Evolutionary conservation across 2,329 filamentous ascomycete genomes (phyloP).

Genomic region (Mycosphaerella sp.): DNA sequence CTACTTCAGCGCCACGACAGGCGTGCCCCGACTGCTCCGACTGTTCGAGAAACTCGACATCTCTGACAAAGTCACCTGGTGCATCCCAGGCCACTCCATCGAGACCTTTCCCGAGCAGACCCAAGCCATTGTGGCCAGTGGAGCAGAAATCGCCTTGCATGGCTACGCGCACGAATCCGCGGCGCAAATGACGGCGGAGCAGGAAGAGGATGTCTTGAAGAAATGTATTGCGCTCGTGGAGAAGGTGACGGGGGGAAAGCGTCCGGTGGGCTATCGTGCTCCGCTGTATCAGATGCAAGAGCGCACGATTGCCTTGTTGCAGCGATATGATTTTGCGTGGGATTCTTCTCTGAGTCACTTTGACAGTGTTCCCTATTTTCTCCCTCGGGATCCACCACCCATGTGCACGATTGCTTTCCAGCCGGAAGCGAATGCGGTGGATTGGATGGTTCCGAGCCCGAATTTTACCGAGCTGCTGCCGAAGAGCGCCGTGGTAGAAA

Average conservation of each 20-base stretch:
- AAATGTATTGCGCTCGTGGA: conserved; percentile 45
- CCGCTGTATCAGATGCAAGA: conserved; percentile 48
- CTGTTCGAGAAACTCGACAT: conserved; percentile 49
- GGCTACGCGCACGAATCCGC: conserved; percentile 47
- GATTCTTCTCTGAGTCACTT: conserved; percentile 48
- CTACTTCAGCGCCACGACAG: conserved; percentile 52
- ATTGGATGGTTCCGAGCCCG: conserved; percentile 43
- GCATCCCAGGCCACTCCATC: conserved; percentile 53
- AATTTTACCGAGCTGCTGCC: conserved; percentile 28
- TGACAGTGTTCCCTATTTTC: conserved; percentile 46
- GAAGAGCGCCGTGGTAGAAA: conserved; percentile 38
- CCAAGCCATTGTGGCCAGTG: conserved; percentile 45
- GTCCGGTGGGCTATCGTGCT: conserved; percentile 46
- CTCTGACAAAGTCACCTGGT: conserved; percentile 52
- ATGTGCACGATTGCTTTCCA: conserved; percentile 40
- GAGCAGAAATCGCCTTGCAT: conserved; percentile 49
- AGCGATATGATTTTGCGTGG: conserved; percentile 47
- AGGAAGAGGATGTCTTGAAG: conserved; percentile 46
- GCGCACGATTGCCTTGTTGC: conserved; percentile 44
- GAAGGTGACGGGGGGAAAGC: conserved; percentile 38
- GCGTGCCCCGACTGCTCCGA: conserved; percentile 49
- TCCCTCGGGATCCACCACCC: conserved; percentile 37
- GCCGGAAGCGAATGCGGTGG: conserved; percentile 32
- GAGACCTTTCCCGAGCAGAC: conserved; percentile 52
- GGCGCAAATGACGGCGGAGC: conserved; percentile 41